Percentiles rank a stretch among this genome's conserved stretches.
Conservation (phyloP, 2,329 filamentous ascomycete genomes). For the Kalmusia sp. region DNA sequence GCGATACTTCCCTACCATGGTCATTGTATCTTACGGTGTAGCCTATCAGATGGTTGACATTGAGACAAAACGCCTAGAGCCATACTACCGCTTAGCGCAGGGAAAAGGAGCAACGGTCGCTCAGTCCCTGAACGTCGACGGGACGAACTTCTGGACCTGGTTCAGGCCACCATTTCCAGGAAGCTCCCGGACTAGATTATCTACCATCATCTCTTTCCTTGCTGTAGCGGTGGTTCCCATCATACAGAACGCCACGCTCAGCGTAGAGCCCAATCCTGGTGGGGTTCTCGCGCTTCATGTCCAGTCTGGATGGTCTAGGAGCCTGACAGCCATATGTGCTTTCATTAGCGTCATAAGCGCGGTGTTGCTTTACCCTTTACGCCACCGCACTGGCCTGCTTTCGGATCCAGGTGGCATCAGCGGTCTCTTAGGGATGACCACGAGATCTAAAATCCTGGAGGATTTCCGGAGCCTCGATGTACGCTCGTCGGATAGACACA, state of each 20-base stretch:
- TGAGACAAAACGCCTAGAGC: conserved; percentile 57
- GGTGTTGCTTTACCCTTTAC: too few species aligned
- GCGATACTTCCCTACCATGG: conserved; percentile 52
- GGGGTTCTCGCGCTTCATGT: too few species aligned
- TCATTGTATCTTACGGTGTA: conserved; percentile 56
- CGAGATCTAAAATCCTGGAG: conserved; percentile 73
- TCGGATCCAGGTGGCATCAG: conserved; percentile 76
- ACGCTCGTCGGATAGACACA: conserved; percentile 72
- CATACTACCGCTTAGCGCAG: conserved; percentile 54
- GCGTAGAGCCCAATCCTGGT: too few species aligned
- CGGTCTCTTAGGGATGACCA: conserved; percentile 77
- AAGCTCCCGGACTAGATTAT: too few species aligned
- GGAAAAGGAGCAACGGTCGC: conserved; percentile 45
- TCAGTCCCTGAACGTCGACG: conserved; percentile 74
- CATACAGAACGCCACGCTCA: too few species aligned
- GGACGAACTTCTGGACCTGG: conserved; percentile 72
- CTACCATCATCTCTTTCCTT: too few species aligned
- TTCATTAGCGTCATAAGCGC: too few species aligned
- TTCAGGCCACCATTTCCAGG: conserved; percentile 67
- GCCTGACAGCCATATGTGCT: too few species aligned
- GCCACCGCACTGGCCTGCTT: conserved; percentile 68
- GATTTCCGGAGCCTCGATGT: conserved; percentile 76
- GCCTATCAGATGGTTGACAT: conserved; percentile 59
- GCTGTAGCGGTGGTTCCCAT: too few species aligned
- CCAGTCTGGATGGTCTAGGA: too few species aligned